phyloP scores from a whole-genome alignment of 2,329 filamentous ascomycete species.

The Pseudogymnoascus sp. region DNA sequence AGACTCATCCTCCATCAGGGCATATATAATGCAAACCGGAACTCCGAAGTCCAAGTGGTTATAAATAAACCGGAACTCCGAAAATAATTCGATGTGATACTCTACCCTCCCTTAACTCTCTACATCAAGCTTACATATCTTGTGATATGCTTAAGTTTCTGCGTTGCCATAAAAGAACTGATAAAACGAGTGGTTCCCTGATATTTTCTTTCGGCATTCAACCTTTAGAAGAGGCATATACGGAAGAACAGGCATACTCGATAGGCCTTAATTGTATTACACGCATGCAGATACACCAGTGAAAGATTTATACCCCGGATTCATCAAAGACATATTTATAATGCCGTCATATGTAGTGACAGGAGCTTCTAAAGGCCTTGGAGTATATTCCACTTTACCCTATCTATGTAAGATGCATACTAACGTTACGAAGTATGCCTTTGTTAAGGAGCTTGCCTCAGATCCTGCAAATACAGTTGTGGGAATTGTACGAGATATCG shows the following conservation, averaged over 20 bases:
- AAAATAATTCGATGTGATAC: not conserved
- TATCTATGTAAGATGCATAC: not conserved
- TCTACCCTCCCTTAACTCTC: too few species aligned
- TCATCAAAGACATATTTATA: not conserved
- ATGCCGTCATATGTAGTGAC: conserved; percentile 6
- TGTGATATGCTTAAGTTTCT: not conserved
- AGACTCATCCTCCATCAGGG: not conserved
- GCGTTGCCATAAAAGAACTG: not conserved
- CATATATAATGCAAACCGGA: not conserved
- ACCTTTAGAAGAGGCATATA: not conserved
- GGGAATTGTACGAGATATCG: conserved; percentile 40
- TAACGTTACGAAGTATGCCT: conserved; percentile 34
- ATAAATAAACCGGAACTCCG: not conserved
- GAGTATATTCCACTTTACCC: not conserved
- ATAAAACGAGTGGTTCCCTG: not conserved
- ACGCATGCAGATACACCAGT: not conserved
- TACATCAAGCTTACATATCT: not conserved
- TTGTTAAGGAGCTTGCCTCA: conserved; percentile 36
- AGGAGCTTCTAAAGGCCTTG: not conserved
- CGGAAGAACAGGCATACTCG: not conserved
- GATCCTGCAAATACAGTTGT: conserved; percentile 35
- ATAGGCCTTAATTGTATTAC: not conserved
- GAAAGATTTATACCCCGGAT: not conserved
- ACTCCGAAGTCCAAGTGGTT: not conserved
- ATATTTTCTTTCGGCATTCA: not conserved